Percentiles rank a stretch among this genome's conserved stretches.
phyloP scores from a whole-genome alignment of 768 basidiomycete genomes.

The Russula sp. region DNA sequence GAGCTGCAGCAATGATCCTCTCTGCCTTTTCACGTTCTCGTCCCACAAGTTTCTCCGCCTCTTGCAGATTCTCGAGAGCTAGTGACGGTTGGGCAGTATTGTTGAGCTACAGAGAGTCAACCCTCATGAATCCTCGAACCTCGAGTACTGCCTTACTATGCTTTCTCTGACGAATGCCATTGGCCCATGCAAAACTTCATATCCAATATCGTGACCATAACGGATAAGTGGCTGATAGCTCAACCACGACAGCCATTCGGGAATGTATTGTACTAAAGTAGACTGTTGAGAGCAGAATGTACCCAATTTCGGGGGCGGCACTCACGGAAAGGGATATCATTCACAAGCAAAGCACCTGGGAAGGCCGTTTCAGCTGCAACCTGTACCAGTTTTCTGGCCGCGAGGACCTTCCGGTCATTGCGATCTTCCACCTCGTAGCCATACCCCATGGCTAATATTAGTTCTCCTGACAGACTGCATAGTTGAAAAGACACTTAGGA shows the following conservation, averaged over 20 bases:
- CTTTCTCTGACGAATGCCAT: background rate
- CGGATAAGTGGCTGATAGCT: slow-evolving; percentile 9
- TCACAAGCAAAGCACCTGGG: slow-evolving; percentile 1
- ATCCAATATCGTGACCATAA: background rate
- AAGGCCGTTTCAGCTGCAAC: background rate
- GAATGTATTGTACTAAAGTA: background rate
- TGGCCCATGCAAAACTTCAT: background rate
- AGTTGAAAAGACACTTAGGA: background rate
- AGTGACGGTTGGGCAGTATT: slow-evolving; percentile 12
- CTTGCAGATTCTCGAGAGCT: slow-evolving; percentile 2
- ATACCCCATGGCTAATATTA: background rate
- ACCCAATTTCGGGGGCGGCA: no score
- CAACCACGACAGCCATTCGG: slow-evolving; percentile 8
- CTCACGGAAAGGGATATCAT: background rate
- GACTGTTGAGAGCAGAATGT: background rate
- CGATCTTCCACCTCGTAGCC: slow-evolving; percentile 1
- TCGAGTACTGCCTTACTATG: background rate
- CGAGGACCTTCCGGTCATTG: background rate
- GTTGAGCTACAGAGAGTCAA: background rate
- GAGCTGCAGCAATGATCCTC: background rate
- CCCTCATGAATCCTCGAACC: background rate
- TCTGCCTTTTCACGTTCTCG: background rate
- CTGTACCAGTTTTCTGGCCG: background rate
- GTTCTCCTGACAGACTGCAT: background rate
- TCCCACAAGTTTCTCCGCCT: background rate